These are phyloP conservation scores for Russula earlei DNA, from an alignment of 768 basidiomycete species.

Conservation along the genomic window DNA sequence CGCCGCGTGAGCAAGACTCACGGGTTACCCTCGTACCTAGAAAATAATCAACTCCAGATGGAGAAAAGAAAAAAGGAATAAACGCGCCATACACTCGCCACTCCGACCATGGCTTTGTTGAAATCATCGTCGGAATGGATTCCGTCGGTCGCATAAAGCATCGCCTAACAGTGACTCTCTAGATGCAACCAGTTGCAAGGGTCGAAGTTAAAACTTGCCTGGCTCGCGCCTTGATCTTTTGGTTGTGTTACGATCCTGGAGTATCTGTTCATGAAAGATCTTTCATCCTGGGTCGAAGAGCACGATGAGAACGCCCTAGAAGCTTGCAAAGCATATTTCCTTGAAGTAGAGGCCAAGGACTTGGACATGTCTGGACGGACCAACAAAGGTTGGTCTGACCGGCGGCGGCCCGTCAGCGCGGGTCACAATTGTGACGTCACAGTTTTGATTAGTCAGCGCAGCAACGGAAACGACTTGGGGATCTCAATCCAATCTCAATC, in stretches of 20 bases:
- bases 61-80: slow-evolving; percentile 16
- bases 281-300: slow-evolving; percentile 18
- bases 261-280: slow-evolving; percentile 45
- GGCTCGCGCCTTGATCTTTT: slow-evolving; percentile 92
- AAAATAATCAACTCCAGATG: slow-evolving; percentile 14
- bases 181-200: not conserved
- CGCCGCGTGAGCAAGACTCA: slow-evolving; percentile 35
- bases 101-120: slow-evolving; percentile 93
- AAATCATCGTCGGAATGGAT: slow-evolving; percentile 75
- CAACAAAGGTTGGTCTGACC: not conserved
- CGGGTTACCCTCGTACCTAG: slow-evolving; percentile 98
- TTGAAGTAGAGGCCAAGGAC: slow-evolving; percentile 1
- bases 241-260: slow-evolving; percentile 79
- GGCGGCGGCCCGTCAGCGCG: too few species aligned
- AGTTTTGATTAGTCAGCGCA: slow-evolving; percentile 10
- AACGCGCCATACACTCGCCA: slow-evolving; percentile 90
- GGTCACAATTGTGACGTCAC: not conserved
- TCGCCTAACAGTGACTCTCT: slow-evolving; percentile 51
- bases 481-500: too few species aligned
- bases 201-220: slow-evolving; percentile 36
- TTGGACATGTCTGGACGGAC: slow-evolving; percentile 7
- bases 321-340: slow-evolving; percentile 4
- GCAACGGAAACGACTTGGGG: too few species aligned
- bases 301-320: slow-evolving; percentile 22
- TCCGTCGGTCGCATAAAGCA: slow-evolving; percentile 98